Conservation (phyloP, 2,329 filamentous ascomycete species). For the Aureobasidium pullulans region DNA sequence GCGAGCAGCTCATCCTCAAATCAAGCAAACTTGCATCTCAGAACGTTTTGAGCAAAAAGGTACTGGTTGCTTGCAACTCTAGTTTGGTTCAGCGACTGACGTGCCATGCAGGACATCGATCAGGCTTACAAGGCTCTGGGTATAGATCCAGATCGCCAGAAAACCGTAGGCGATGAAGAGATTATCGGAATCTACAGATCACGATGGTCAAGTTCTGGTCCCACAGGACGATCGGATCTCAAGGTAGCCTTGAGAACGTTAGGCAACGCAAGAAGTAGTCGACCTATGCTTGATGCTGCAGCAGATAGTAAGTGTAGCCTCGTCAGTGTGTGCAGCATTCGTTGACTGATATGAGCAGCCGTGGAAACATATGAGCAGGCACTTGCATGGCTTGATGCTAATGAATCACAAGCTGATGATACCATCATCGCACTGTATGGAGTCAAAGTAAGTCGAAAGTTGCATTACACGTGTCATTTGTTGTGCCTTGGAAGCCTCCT, state of each 20-base stretch:
- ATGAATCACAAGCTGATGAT: constrained; percentile 43
- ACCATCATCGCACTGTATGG: constrained; percentile 51
- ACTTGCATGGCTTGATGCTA: constrained; percentile 52
- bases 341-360: constrained; percentile 24
- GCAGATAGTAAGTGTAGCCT: constrained; percentile 39
- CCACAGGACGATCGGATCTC: constrained; percentile 39
- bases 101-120: constrained; percentile 37
- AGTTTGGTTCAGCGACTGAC: neutral
- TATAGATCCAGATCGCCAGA: constrained; percentile 39
- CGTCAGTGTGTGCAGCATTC: neutral
- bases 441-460: constrained; percentile 42
- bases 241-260: constrained; percentile 53
- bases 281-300: constrained; percentile 50
- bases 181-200: constrained; percentile 57
- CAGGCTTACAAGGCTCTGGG: constrained; percentile 54
- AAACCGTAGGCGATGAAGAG: constrained; percentile 47
- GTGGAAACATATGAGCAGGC: constrained; percentile 59
- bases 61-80: constrained; percentile 17
- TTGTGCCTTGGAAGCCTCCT: neutral
- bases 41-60: constrained; percentile 46
- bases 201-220: constrained; percentile 25
- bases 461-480: neutral
- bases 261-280: constrained; percentile 50
- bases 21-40: constrained; percentile 51
- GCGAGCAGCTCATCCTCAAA: constrained; percentile 50